Percentiles rank a stretch among this genome's conserved stretches.
Evolutionary conservation across 2,329 filamentous ascomycete species (phyloP).

Genomic region (Lachnum nothofagi): DNA sequence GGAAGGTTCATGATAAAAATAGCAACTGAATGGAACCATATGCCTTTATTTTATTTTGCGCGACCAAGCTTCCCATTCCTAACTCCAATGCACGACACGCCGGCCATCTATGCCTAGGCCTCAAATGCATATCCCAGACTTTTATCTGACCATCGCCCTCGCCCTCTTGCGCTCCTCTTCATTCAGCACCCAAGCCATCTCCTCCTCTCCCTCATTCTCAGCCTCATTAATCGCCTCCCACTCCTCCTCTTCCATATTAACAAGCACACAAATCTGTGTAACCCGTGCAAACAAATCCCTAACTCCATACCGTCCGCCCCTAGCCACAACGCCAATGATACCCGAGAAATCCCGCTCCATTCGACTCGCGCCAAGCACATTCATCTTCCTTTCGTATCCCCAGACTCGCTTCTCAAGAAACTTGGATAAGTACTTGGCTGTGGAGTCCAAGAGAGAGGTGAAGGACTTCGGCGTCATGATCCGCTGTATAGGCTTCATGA

Average conservation of each 20-base stretch:
- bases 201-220: constrained; percentile 51
- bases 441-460: constrained; percentile 67
- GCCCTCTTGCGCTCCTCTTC: constrained; percentile 70
- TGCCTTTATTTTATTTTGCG: no score
- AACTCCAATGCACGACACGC: no score
- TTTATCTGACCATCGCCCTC: constrained; percentile 57
- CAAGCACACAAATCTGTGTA: constrained; percentile 75
- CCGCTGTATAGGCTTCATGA: constrained; percentile 79
- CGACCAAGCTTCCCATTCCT: no score
- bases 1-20: no score
- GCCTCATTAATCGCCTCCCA: constrained; percentile 69
- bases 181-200: constrained; percentile 66
- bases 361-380: constrained; percentile 73
- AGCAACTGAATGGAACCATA: no score
- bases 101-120: neutral
- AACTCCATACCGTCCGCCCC: constrained; percentile 68
- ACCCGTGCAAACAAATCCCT: constrained; percentile 72
- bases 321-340: constrained; percentile 63
- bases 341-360: constrained; percentile 80
- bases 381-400: constrained; percentile 69
- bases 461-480: constrained; percentile 76
- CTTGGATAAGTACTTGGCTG: constrained; percentile 68
- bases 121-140: neutral
- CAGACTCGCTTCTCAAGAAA: constrained; percentile 84
- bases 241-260: constrained; percentile 94